Percentiles rank a stretch among this genome's conserved stretches.
phyloP scores from a whole-genome alignment of 495 filamentous ascomycete genomes.

The Barbatosphaeria neglecta region DNA sequence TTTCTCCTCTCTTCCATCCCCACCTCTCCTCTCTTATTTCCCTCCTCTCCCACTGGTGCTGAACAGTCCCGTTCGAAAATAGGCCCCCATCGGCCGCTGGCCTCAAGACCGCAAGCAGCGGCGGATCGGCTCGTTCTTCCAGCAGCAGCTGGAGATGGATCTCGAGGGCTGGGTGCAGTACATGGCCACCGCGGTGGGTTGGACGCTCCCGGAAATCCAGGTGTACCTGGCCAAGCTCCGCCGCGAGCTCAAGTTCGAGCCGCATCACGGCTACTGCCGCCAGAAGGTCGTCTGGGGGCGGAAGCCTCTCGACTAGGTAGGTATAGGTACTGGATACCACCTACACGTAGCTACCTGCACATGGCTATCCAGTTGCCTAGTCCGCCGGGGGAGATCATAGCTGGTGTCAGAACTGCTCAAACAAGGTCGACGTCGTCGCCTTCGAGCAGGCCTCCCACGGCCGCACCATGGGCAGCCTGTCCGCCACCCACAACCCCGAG shows the following conservation, averaged over 20 bases:
- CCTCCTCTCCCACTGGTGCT: not conserved
- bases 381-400: too few relatives aligned
- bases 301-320: too few relatives aligned
- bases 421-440: constrained; percentile 74
- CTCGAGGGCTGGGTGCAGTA: constrained; percentile 22
- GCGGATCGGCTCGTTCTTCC: constrained; percentile 30
- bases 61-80: too few relatives aligned
- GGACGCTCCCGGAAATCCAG: constrained; percentile 18
- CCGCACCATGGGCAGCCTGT: constrained; percentile 84
- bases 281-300: constrained; percentile 19
- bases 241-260: constrained; percentile 14
- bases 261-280: constrained; percentile 16
- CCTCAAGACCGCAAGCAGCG: constrained; percentile 32
- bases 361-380: too few relatives aligned
- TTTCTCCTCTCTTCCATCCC: too few relatives aligned
- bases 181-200: constrained; percentile 18
- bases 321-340: too few relatives aligned
- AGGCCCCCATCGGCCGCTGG: constrained; percentile 40
- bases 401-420: too few relatives aligned
- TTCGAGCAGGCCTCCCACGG: constrained; percentile 92
- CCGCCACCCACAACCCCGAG: constrained; percentile 95
- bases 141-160: constrained; percentile 14
- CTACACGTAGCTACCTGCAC: too few relatives aligned
- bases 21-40: not conserved
- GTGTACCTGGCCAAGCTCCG: constrained; percentile 21